These are phyloP conservation scores for Cytospora mali DNA, from an alignment of 2,329 filamentous ascomycete species.

Conservation along the genomic window DNA sequence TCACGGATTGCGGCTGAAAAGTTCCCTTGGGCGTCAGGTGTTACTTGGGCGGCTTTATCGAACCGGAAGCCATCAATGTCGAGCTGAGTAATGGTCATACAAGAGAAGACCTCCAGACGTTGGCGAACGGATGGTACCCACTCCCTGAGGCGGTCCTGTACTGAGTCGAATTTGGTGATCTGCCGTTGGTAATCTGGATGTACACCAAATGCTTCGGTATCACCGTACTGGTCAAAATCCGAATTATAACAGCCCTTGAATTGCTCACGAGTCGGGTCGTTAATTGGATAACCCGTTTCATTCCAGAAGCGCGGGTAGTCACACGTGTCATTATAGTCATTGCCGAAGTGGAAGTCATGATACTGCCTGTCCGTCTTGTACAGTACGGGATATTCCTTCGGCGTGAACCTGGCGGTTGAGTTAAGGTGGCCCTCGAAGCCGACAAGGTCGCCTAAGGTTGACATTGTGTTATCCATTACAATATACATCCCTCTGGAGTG, in stretches of 20 bases:
- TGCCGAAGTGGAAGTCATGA: constrained; percentile 58
- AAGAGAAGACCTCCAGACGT: constrained; percentile 63
- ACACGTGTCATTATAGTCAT: constrained; percentile 56
- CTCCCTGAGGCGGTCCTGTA: constrained; percentile 67
- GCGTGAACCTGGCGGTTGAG: constrained; percentile 55
- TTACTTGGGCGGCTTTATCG: constrained; percentile 67
- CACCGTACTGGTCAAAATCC: constrained; percentile 66
- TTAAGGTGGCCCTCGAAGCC: constrained; percentile 65
- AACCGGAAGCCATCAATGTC: constrained; percentile 69
- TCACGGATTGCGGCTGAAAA: constrained; percentile 59
- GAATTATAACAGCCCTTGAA: constrained; percentile 61
- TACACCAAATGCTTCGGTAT: constrained; percentile 64
- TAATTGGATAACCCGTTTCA: constrained; percentile 56
- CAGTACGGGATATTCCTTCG: constrained; percentile 57
- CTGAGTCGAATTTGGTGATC: constrained; percentile 66
- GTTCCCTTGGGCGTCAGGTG: constrained; percentile 61
- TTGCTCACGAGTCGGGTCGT: constrained; percentile 46
- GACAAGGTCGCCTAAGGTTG: constrained; percentile 66
- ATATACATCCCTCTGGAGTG: constrained; percentile 66
- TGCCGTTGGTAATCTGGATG: constrained; percentile 66
- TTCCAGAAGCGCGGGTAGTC: constrained; percentile 64
- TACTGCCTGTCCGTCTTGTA: constrained; percentile 60
- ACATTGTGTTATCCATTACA: constrained; percentile 65
- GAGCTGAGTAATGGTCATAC: constrained; percentile 62
- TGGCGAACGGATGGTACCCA: constrained; percentile 61